Evolutionary conservation across 2,329 filamentous ascomycete species (phyloP).

Genomic region (Paracorniculantispora psalliotae): DNA sequence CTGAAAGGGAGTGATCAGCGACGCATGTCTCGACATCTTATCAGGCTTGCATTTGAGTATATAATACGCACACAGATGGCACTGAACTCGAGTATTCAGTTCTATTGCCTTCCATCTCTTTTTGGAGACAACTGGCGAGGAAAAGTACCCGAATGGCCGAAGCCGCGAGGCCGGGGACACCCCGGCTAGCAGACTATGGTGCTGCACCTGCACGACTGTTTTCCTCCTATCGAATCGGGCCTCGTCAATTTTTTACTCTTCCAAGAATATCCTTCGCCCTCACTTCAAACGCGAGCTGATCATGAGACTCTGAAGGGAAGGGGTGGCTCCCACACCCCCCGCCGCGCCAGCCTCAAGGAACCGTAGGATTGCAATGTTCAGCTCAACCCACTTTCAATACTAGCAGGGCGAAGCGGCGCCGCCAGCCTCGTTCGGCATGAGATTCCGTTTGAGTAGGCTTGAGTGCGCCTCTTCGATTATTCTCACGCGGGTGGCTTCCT

Average conservation of each 20-base stretch:
- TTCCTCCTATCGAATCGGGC: background rate
- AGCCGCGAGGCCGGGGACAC: too few species aligned
- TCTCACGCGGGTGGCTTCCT: background rate
- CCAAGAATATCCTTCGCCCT: background rate
- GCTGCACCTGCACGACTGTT: too few species aligned
- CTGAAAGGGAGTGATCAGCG: background rate
- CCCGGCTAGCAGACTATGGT: background rate
- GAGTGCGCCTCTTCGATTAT: background rate
- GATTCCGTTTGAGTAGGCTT: background rate
- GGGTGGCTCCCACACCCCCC: background rate
- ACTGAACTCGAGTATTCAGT: background rate
- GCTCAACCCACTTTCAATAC: background rate
- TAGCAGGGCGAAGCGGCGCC: background rate
- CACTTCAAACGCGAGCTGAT: too few species aligned
- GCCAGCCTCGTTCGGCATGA: background rate
- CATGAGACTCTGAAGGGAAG: background rate
- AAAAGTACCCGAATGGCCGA: background rate
- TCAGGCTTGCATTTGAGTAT: background rate
- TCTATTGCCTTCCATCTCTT: background rate
- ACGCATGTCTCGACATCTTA: background rate
- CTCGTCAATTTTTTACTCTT: background rate
- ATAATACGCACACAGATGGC: background rate
- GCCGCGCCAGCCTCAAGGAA: background rate
- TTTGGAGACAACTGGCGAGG: background rate
- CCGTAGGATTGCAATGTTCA: background rate